phyloP scores from a whole-genome alignment of 495 filamentous ascomycete genomes.

The Paragyromitra xinjiangensis region DNA sequence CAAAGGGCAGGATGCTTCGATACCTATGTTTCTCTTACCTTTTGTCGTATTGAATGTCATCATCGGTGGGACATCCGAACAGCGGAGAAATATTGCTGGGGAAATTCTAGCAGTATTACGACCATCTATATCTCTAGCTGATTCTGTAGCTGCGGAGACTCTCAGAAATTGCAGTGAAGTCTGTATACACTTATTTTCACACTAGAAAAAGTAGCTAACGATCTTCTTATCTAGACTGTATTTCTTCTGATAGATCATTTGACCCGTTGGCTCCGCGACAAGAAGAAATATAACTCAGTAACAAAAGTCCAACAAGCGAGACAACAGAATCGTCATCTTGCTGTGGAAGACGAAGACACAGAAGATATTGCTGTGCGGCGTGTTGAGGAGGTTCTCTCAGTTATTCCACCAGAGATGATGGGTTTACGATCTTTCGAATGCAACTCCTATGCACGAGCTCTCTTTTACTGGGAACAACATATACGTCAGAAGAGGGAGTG shows the following conservation, averaged over 20 bases:
- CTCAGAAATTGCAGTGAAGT: conserved; percentile 85
- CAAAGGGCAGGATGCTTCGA: conserved; percentile 80
- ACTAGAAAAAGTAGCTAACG: conserved; percentile 26
- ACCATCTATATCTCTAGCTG: conserved; percentile 64
- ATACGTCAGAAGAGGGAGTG: conserved; percentile 68
- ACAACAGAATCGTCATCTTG: conserved; percentile 57
- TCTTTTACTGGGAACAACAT: conserved; percentile 94
- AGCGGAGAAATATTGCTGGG: conserved; percentile 70
- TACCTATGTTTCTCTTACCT: conserved; percentile 85
- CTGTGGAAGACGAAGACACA: conserved; percentile 59
- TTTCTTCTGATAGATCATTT: conserved; percentile 92
- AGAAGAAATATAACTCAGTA: conserved; percentile 68
- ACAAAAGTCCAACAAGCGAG: conserved; percentile 58
- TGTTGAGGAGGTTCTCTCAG: conserved; percentile 70
- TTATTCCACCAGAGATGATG: conserved; percentile 84
- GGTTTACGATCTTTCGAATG: conserved; percentile 87
- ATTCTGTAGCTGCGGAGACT: conserved; percentile 69
- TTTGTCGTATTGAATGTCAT: conserved; percentile 83
- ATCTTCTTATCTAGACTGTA: conserved; percentile 69
- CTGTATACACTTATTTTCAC: conserved; percentile 55
- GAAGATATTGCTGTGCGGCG: conserved; percentile 61
- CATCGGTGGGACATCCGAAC: conserved; percentile 70
- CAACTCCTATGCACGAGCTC: conserved; percentile 86
- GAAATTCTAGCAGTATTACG: conserved; percentile 77
- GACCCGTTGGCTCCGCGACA: conserved; percentile 85